Evolutionary conservation across 305 asterid species (phyloP), one percentile per base, ranked within the genome.

Genomic region (Plantago rigida): DNA sequence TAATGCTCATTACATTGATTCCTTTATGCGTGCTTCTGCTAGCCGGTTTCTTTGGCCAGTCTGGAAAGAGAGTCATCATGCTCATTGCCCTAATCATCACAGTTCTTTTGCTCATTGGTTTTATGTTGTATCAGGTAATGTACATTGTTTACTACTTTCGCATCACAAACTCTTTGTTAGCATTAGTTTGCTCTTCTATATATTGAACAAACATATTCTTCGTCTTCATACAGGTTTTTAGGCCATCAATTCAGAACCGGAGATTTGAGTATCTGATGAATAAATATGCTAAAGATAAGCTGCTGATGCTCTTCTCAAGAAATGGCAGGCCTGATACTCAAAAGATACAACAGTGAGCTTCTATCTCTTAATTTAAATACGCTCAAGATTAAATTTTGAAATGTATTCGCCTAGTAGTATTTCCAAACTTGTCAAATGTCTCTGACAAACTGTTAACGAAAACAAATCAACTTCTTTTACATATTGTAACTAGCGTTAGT

Each of bases 1-100:
- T 80, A 58, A 80, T 82, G 85, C 46, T 72, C 73, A 56, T 80
- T 41, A 69, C 87, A 7, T 49, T 84, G 81, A 31, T 77, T 50
- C 95, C 95, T 1, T 79, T 84, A 61, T 59, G 75, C 60, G 52
- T 86, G 29, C 72, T 82, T 42, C 51, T 77, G 75, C 69, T 79
- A 9, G 81, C 75, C 19, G 69, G 60, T 47, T 59, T 70, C 47
- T 60, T 83, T 70, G 60, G 51, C 44, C 62, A 80, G 0, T 29
- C 76, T 0, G 79, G 65, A 36, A 81, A 69, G 28, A 63, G 79
- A 63, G 75, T 56, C 12, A 44, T 78, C 5, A 51, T 79, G 51
- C 82, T 86, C 14, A 46, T 79, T 45, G 82, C 95, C 11, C 84
- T 86, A 51, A 49, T 82, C 42, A 61, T 79, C 68, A 65, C 84